Evolutionary conservation across 805 yeast species (phyloP).

Genomic region (Wickerhamia fluorescens): DNA sequence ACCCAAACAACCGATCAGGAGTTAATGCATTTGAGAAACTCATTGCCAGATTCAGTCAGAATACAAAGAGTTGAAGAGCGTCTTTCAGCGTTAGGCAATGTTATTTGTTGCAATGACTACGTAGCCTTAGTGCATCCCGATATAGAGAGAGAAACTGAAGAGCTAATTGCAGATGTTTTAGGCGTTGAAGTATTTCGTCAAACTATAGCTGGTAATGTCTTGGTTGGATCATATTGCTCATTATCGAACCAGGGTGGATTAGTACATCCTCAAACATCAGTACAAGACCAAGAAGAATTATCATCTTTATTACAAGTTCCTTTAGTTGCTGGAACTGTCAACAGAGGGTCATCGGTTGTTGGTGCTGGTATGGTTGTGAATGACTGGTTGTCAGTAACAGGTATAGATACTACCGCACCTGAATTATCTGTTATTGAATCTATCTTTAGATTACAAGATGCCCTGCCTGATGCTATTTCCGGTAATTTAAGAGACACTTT

Average conservation of each 20-base stretch:
- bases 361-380: constrained; percentile 99
- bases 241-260: constrained; percentile 96
- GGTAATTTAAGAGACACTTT: constrained; percentile 85
- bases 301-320: constrained; percentile 95
- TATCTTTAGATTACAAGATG: constrained; percentile 89
- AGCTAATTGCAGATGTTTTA: constrained; percentile 91
- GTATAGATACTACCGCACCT: constrained; percentile 97
- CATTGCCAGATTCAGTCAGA: constrained; percentile 90
- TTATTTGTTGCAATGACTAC: constrained; percentile 96
- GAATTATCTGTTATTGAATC: constrained; percentile 95
- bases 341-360: constrained; percentile 94
- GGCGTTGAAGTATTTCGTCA: constrained; percentile 99
- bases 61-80: constrained; percentile 98
- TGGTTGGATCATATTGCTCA: constrained; percentile 94
- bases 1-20: constrained; percentile 98
- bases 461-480: constrained; percentile 79
- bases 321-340: constrained; percentile 95
- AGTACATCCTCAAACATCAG: constrained; percentile 95
- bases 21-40: constrained; percentile 92
- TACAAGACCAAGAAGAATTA: constrained; percentile 97
- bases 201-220: constrained; percentile 95
- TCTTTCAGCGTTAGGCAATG: constrained; percentile 93
- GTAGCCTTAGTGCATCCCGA: constrained; percentile 99
- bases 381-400: constrained; percentile 96
- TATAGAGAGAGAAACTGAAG: constrained; percentile 98